Evolutionary conservation across 164 flowering plant species (phyloP).

Genomic region (Hamamelis virginiana): DNA sequence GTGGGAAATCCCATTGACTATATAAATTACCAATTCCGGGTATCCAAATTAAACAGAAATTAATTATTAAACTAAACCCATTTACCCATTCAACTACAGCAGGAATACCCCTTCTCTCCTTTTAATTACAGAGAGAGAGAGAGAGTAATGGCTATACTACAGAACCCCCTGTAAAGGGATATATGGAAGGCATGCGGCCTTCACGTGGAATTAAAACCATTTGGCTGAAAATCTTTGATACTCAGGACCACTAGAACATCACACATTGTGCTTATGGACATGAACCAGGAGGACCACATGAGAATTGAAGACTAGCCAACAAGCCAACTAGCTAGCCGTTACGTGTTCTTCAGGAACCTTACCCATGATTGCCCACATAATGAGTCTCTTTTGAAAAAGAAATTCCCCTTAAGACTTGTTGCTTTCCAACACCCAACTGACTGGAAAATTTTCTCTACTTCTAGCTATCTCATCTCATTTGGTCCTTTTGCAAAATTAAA

Average conservation of each 20-base stretch:
- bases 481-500: background rate
- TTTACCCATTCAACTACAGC: too few relatives aligned
- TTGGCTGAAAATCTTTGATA: background rate
- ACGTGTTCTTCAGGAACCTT: background rate
- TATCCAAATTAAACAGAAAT: too few relatives aligned
- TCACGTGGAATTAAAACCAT: background rate
- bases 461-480: background rate
- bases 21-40: too few relatives aligned
- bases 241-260: background rate
- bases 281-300: background rate
- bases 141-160: background rate
- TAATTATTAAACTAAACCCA: too few relatives aligned
- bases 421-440: background rate
- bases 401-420: conserved; percentile 2
- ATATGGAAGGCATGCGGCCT: background rate
- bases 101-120: too few relatives aligned
- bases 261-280: background rate
- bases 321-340: background rate
- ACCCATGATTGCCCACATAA: background rate
- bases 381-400: conserved; percentile 5
- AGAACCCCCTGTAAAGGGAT: background rate
- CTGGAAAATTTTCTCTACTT: background rate
- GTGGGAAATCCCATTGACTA: too few relatives aligned
- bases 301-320: background rate
- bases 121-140: background rate